Conservation (phyloP, 2,329 filamentous ascomycete species). For the Verticillium nubilum region DNA sequence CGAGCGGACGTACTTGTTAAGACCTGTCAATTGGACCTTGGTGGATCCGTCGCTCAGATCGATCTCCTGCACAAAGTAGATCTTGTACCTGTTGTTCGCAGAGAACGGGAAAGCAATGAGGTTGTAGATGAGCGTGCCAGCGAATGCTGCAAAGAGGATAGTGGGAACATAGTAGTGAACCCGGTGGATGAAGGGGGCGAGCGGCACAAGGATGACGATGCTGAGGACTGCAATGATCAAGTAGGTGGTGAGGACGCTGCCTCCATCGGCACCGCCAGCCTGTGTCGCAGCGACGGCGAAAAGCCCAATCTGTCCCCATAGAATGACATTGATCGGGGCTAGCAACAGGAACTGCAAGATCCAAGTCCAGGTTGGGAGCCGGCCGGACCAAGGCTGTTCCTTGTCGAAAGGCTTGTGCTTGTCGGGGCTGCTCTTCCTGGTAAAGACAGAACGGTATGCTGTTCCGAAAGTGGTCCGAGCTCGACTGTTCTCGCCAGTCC, state of each 20-base stretch:
- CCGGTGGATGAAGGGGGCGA: constrained; percentile 81
- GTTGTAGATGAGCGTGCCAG: constrained; percentile 78
- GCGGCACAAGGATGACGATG: constrained; percentile 67
- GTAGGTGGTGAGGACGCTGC: constrained; percentile 65
- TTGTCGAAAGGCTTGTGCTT: constrained; percentile 46
- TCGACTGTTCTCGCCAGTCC: constrained; percentile 24
- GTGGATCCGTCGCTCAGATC: constrained; percentile 71
- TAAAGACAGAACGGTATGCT: constrained; percentile 39
- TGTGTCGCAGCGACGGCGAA: constrained; percentile 65
- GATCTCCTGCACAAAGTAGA: constrained; percentile 79
- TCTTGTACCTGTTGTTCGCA: constrained; percentile 69
- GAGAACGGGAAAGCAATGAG: constrained; percentile 87
- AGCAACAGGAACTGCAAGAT: constrained; percentile 77
- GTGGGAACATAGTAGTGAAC: constrained; percentile 81
- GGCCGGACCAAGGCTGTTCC: constrained; percentile 82
- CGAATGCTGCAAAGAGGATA: constrained; percentile 60
- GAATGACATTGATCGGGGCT: constrained; percentile 69
- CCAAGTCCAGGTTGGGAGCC: constrained; percentile 81
- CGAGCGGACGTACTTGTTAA: constrained; percentile 60
- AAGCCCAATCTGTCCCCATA: constrained; percentile 72
- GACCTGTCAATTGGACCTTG: constrained; percentile 61
- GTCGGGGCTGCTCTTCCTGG: constrained; percentile 24
- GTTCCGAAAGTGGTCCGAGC: constrained; percentile 48
- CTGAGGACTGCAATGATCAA: constrained; percentile 62
- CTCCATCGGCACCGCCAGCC: constrained; percentile 83